A percentile compares a stretch with the other conserved stretches of the same genome.
These are phyloP conservation scores for Pseudonitzschia delicatissima DNA, from an alignment of 108 stramenopile species.

Conservation along the genomic window DNA sequence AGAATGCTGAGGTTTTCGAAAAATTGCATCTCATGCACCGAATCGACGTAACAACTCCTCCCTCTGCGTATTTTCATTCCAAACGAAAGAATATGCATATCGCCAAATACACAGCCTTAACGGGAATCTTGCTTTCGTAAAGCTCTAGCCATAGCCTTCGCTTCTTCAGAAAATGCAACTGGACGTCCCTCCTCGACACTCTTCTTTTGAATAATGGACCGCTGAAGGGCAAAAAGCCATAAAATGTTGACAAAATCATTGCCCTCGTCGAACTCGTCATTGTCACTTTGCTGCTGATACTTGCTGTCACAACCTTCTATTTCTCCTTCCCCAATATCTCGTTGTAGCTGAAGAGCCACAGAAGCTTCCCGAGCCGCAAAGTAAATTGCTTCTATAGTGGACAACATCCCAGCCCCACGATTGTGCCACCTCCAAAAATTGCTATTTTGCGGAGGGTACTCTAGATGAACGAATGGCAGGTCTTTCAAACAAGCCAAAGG, in stretches of 20 bases:
- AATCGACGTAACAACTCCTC: no score
- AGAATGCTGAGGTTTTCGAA: no score
- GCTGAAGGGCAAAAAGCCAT: slow-evolving; percentile 76
- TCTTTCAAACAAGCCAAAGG: background rate
- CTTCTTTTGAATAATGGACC: slow-evolving; percentile 38
- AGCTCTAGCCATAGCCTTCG: slow-evolving; percentile 40
- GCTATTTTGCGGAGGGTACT: slow-evolving; percentile 49
- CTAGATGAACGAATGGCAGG: slow-evolving; percentile 65
- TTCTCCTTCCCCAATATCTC: background rate
- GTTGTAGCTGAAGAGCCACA: background rate
- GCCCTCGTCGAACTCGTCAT: slow-evolving; percentile 9
- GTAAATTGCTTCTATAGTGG: slow-evolving; percentile 78
- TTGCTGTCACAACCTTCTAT: background rate
- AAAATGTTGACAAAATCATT: slow-evolving; percentile 52
- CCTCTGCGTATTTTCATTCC: no score
- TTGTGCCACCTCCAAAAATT: slow-evolving; percentile 84
- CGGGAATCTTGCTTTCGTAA: slow-evolving; percentile 5
- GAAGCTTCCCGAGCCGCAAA: slow-evolving; percentile 54
- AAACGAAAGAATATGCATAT: no score
- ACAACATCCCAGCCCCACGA: slow-evolving; percentile 64
- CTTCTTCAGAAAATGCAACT: slow-evolving; percentile 52
- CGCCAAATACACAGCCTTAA: no score
- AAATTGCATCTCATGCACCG: no score
- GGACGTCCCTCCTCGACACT: slow-evolving; percentile 18
- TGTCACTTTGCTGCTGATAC: background rate